These are phyloP conservation scores for Nicotiana obtusifolia DNA, from an alignment of 257 asterid genomes.

Conservation along the genomic window DNA sequence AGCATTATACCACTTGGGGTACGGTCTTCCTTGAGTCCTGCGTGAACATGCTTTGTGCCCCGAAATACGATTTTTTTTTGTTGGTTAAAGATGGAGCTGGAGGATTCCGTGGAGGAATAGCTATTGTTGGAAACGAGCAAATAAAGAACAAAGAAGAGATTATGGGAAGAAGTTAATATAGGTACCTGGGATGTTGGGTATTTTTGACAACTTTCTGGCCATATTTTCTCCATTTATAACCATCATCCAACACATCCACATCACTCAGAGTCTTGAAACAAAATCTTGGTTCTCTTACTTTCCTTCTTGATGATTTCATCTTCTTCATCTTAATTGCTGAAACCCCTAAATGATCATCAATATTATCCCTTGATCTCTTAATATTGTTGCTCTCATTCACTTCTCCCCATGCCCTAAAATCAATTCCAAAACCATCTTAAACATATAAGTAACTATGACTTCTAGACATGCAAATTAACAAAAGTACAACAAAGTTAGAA, in stretches of 20 bases:
- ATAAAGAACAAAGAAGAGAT: background rate
- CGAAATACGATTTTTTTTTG: accelerated
- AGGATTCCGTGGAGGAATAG: background rate
- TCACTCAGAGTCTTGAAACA: conserved; percentile 96
- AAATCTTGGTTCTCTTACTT: conserved; percentile 92
- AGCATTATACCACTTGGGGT: too few relatives aligned
- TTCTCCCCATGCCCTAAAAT: conserved; percentile 65
- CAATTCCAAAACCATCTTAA: too few relatives aligned
- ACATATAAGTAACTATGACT: too few relatives aligned
- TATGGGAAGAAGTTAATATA: background rate
- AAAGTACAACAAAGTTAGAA: too few relatives aligned
- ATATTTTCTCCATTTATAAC: conserved; percentile 95
- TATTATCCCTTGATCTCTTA: conserved; percentile 36
- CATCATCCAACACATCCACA: conserved; percentile 90
- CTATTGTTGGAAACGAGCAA: background rate
- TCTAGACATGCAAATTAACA: too few relatives aligned
- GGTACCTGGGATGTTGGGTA: conserved; percentile 91
- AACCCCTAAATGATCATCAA: conserved; percentile 36
- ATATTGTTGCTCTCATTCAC: conserved; percentile 42
- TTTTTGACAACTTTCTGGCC: conserved; percentile 96
- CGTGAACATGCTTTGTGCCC: too few relatives aligned
- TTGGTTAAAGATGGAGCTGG: too few relatives aligned
- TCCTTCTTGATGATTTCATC: conserved; percentile 53
- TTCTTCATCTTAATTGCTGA: conserved; percentile 74
- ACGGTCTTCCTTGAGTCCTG: too few relatives aligned